Evolutionary conservation across 2,329 filamentous ascomycete species (phyloP).

Genomic region (Fusarium equiseti): DNA sequence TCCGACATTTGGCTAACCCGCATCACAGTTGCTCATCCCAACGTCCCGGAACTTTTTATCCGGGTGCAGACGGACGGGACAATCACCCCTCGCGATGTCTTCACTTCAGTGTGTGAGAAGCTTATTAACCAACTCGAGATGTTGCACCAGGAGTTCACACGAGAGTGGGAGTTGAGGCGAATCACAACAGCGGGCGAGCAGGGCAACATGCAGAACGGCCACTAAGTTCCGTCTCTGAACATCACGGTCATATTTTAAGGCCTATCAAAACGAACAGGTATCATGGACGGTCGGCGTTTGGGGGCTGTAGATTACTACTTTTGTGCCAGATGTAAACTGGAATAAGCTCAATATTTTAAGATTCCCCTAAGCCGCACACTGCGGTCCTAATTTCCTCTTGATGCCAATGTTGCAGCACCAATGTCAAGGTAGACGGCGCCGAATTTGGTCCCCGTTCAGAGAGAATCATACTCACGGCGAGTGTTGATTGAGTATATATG

Average conservation of each 20-base stretch:
- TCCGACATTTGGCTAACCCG: conserved; percentile 13
- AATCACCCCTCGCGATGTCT: conserved; percentile 88
- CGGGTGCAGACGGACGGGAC: conserved; percentile 93
- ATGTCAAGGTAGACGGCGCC: not conserved
- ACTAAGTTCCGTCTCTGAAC: conserved; percentile 39
- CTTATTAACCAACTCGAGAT: conserved; percentile 84
- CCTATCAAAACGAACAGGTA: conserved; percentile 32
- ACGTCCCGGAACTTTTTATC: conserved; percentile 73
- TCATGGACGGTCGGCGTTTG: conserved; percentile 46
- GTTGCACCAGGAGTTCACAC: conserved; percentile 88
- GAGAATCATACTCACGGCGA: not conserved
- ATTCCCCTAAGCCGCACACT: conserved; percentile 23
- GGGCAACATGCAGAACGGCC: conserved; percentile 58
- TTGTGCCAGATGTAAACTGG: conserved; percentile 33
- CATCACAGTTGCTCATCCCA: conserved; percentile 65
- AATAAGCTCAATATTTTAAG: conserved; percentile 36
- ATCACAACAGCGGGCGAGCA: conserved; percentile 78
- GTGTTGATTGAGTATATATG: conserved; percentile 8
- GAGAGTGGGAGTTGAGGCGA: conserved; percentile 89
- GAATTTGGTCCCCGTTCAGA: not conserved
- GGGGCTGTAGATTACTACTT: conserved; percentile 43
- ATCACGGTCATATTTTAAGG: conserved; percentile 14
- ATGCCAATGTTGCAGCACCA: conserved; percentile 19
- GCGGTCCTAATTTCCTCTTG: conserved; percentile 12
- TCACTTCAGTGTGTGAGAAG: conserved; percentile 83